Conservation (phyloP, 2,329 filamentous ascomycete genomes). For the Epichloe typhina region DNA sequence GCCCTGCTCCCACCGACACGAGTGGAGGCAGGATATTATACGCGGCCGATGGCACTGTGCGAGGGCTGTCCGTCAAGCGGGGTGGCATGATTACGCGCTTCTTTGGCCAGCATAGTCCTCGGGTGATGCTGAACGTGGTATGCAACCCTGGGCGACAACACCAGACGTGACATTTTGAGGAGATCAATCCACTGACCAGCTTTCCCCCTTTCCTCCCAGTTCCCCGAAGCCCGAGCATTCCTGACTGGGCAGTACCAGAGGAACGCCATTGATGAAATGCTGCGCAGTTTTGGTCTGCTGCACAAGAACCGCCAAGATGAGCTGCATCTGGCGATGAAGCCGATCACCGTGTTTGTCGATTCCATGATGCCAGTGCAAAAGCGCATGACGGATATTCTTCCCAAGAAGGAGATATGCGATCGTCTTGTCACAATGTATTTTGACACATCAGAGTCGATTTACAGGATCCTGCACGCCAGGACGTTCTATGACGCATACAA, state of each 20-base stretch:
- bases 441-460: slow-evolving; percentile 37
- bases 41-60: slow-evolving; percentile 31
- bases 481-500: slow-evolving; percentile 38
- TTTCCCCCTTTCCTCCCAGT: not conserved
- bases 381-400: slow-evolving; percentile 44
- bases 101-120: slow-evolving; percentile 39
- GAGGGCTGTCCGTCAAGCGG: slow-evolving; percentile 35
- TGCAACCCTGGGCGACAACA: slow-evolving; percentile 8
- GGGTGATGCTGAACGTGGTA: slow-evolving; percentile 41
- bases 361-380: slow-evolving; percentile 45
- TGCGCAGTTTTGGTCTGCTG: slow-evolving; percentile 32
- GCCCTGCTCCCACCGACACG: slow-evolving; percentile 24
- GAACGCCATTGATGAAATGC: slow-evolving; percentile 25
- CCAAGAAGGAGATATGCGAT: slow-evolving; percentile 37
- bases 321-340: slow-evolving; percentile 31
- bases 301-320: slow-evolving; percentile 35
- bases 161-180: not conserved
- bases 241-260: slow-evolving; percentile 2
- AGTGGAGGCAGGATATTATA: slow-evolving; percentile 19
- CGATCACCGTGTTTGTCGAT: slow-evolving; percentile 43
- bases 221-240: slow-evolving; percentile 7
- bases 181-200: not conserved
- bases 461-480: slow-evolving; percentile 39
- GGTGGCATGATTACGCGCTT: slow-evolving; percentile 34
- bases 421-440: slow-evolving; percentile 36